Percentiles rank a stretch among this genome's conserved stretches.
phyloP scores from a whole-genome alignment of 1,284 basidiomycete genomes.

The Salmacisia buchloeana region DNA sequence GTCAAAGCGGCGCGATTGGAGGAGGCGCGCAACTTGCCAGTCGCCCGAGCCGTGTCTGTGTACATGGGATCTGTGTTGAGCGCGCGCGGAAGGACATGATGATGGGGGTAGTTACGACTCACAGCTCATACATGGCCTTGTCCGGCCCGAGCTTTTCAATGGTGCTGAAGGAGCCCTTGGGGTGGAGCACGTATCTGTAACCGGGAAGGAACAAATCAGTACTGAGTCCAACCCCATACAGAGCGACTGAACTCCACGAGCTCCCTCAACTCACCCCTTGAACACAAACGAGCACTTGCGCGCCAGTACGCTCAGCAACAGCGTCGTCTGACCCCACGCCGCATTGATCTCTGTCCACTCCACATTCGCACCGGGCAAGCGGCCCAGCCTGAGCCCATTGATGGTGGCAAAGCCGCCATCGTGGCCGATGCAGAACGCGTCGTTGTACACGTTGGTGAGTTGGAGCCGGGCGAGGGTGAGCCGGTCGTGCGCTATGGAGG shows the following conservation, averaged over 20 bases:
- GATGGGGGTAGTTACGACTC: too few relatives aligned
- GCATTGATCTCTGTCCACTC: slow-evolving; percentile 99
- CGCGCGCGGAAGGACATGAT: too few relatives aligned
- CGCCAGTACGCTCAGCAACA: slow-evolving; percentile 76
- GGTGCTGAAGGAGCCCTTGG: slow-evolving; percentile 36
- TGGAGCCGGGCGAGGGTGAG: slow-evolving; percentile 74
- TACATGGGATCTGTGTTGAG: too few relatives aligned
- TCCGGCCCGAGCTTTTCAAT: slow-evolving; percentile 22
- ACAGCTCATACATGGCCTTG: slow-evolving; percentile 20
- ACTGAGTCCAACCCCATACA: background rate
- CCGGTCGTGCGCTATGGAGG: slow-evolving; percentile 55
- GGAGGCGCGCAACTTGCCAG: slow-evolving; percentile 72
- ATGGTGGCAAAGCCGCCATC: slow-evolving; percentile 89
- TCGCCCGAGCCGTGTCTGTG: slow-evolving; percentile 49
- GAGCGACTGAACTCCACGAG: background rate
- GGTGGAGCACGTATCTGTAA: slow-evolving; percentile 25
- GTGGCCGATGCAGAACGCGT: slow-evolving; percentile 96
- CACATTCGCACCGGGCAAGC: slow-evolving; percentile 64
- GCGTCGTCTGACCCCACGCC: slow-evolving; percentile 92
- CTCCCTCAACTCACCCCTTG: slow-evolving; percentile 8
- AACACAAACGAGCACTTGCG: slow-evolving; percentile 27
- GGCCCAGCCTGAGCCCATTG: slow-evolving; percentile 84
- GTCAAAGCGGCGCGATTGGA: slow-evolving; percentile 93
- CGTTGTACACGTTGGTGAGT: slow-evolving; percentile 93
- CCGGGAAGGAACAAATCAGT: background rate